Conservation (phyloP, 2,329 filamentous ascomycete genomes). For the Teratosphaeria nubilosa region DNA sequence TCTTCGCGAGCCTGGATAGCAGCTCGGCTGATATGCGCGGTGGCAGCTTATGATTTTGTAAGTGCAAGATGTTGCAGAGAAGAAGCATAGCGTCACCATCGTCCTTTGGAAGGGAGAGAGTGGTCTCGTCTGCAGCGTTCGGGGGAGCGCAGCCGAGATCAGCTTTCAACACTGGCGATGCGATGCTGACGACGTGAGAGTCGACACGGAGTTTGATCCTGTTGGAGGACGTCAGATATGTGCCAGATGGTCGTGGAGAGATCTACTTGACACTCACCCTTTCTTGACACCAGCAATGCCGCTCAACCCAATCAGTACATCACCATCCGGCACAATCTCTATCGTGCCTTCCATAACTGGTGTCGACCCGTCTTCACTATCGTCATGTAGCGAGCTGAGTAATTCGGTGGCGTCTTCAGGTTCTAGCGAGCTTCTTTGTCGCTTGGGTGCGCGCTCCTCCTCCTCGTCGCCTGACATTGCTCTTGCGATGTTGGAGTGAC, state of each 20-base stretch:
- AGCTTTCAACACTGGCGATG: slow-evolving; percentile 14
- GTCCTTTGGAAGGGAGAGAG: slow-evolving; percentile 9
- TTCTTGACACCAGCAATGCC: slow-evolving; percentile 5
- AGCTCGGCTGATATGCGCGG: slow-evolving; percentile 10
- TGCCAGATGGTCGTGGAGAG: background rate
- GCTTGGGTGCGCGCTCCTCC: slow-evolving; percentile 3
- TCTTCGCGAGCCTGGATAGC: slow-evolving; percentile 13
- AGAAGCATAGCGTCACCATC: slow-evolving; percentile 17
- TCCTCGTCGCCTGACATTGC: background rate
- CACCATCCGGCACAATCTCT: slow-evolving; percentile 6
- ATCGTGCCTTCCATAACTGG: background rate
- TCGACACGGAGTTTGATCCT: slow-evolving; percentile 12
- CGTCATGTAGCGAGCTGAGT: background rate
- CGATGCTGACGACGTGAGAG: slow-evolving; percentile 11
- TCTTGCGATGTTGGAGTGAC: background rate
- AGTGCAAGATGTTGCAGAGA: slow-evolving; percentile 19
- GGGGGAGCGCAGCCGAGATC: slow-evolving; percentile 1
- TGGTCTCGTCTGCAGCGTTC: background rate
- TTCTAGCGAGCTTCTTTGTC: slow-evolving; percentile 1
- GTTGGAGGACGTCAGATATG: background rate
- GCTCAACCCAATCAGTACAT: slow-evolving; percentile 6
- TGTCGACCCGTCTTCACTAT: background rate
- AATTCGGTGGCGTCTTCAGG: background rate
- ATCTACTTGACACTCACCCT: background rate
- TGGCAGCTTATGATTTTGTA: slow-evolving; percentile 18